Conservation (phyloP, 352 stramenopile species). For the Discostella stelligera region DNA sequence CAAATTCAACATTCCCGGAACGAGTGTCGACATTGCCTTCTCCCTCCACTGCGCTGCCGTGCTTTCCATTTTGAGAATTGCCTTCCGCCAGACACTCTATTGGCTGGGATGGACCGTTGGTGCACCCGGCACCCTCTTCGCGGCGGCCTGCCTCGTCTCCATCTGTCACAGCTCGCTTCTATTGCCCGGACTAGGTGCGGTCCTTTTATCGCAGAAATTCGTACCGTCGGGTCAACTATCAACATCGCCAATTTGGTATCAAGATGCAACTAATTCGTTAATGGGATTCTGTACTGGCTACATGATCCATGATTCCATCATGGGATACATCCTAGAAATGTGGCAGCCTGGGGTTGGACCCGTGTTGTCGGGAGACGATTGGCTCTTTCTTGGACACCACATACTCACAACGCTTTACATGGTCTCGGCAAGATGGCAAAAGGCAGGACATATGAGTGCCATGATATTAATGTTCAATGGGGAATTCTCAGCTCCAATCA, state of each 20-base stretch:
- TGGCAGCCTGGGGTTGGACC: conserved; percentile 38
- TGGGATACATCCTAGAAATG: conserved; percentile 35
- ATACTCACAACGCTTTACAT: conserved; percentile 73
- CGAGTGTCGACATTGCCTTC: conserved; percentile 54
- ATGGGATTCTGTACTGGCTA: conserved; percentile 77
- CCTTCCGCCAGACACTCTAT: conserved; percentile 33
- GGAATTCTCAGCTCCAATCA: conserved; percentile 69
- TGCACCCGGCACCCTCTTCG: conserved; percentile 24
- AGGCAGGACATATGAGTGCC: conserved; percentile 67
- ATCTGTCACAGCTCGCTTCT: conserved; percentile 57
- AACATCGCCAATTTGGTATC: conserved; percentile 54
- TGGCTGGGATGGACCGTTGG: conserved; percentile 47
- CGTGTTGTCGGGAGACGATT: conserved; percentile 35
- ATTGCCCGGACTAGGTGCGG: conserved; percentile 38
- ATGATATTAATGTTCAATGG: conserved; percentile 75
- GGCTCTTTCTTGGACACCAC: conserved; percentile 65
- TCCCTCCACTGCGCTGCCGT: conserved; percentile 40
- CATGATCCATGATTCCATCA: conserved; percentile 76
- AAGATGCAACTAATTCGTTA: conserved; percentile 59
- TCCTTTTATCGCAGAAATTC: conserved; percentile 46
- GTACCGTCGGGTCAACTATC: conserved; percentile 46
- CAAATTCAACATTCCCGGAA: conserved; percentile 52
- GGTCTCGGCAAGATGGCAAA: conserved; percentile 45
- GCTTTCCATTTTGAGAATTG: conserved; percentile 39
- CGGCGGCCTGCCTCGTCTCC: conserved; percentile 36